Evolutionary conservation across 179 eudicot species (phyloP), one percentile per base, ranked within the genome.

Genomic region (Sideroxylon spinosum): DNA sequence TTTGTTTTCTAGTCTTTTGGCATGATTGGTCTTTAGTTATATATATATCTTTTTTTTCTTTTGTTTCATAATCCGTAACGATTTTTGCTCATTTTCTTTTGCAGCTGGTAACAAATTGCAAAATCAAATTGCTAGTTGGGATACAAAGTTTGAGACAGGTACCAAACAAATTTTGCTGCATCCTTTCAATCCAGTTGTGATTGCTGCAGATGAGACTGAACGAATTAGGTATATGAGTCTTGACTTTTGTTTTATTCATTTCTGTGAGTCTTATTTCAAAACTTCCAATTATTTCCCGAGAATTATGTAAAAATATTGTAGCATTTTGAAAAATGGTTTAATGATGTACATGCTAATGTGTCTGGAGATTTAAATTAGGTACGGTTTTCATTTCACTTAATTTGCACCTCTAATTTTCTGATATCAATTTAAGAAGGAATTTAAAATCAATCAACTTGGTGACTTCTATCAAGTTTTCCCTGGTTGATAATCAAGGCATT

Each of bases 141-240:
- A 95, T 83, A 95, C 97, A 70, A 91, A 84, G 74, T 91, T 95
- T 86, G 99, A 95, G 83, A 84, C 89, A 10, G 94, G 95, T 76
- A 86, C 95, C 77, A 91, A 86, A 80, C 76, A 92, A 80, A 86
- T 94, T 59, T 73, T 95, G 83, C 85, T 95, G 81, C 98, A 88
- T 68, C 99, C 99, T 59, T 95, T 95, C 73, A 82, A 89, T 70
- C 94, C 99, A 50, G 85, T 90, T 81, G 98, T 95, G 57, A 78
- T 95, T 86, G 95, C 98, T 67, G 92, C 99, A 78, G 98, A 95
- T 87, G 92, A 90, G 75, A 86, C 83, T 84, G 99, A 95, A 84
- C 84, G 88, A 71, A 92, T 95, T 84, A 93, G 99, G 99, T 91
- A 85, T 63, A 64, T 56, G 32, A 16, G 61, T 63, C 2, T 59